Evolutionary conservation across 2,329 filamentous ascomycete genomes (phyloP), one percentile per base, ranked within the genome.

Genomic region (Cladosporium sp.): DNA sequence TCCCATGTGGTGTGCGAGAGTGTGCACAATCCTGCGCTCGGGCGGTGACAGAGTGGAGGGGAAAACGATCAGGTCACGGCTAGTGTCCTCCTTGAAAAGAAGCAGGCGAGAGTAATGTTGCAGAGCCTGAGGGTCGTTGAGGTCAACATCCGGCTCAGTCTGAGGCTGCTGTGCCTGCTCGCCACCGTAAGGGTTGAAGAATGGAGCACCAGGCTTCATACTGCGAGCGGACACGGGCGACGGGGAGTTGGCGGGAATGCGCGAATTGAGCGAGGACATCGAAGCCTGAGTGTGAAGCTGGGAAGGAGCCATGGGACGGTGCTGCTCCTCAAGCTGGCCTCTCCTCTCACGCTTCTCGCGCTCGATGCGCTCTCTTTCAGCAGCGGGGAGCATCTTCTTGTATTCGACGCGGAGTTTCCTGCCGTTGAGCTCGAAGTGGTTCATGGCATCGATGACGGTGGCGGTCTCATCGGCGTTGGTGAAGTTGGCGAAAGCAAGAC

Each of bases 341-440:
- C 93, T 84, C 60, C 93, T 87, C 73, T 97, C 92, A 51, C 93
- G 82, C 81, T 97, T 98, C 71, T 97, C 93, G 5, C 93, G 82
- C 69, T 98, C 93, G 59, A 98, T 97, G 35, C 93, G 82, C 70
- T 98, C 93, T 46, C 93, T 82, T 70, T 97, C 93, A 27, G 91
- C 88, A 57, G 94, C 82, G 1, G 93, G 93, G 4, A 98, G 80
- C 93, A 98, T 97, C 74, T 97, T 97, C 78, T 98, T 98, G 75
- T 97, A 98, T 70, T 98, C 93, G 20, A 98, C 93, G 42, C 93
- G 81, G 58, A 98, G 74, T 72, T 97, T 97, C 54, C 93, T 82
- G 39, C 93, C 93, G 66, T 95, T 90, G 7, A 98, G 81, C 64
- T 97, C 93, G 69, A 96, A 86, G 60, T 95, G 90, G 65, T 98